These are phyloP conservation scores for Westerdykella ornata DNA, from an alignment of 2,329 filamentous ascomycete species.

Conservation along the genomic window DNA sequence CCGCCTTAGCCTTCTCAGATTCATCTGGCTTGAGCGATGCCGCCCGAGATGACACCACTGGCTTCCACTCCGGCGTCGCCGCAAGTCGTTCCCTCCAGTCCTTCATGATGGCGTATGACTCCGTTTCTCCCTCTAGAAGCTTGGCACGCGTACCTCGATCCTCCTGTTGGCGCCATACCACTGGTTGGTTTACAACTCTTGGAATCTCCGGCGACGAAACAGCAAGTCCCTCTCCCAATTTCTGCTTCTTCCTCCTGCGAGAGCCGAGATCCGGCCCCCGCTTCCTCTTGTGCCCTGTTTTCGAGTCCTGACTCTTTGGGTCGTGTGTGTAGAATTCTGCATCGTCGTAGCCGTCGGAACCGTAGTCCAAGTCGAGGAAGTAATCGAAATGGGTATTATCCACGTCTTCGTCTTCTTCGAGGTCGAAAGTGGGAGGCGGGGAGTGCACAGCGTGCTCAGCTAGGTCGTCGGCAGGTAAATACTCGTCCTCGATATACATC, in stretches of 20 bases:
- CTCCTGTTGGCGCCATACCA: slow-evolving; percentile 31
- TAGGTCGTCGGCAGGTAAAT: slow-evolving; percentile 42
- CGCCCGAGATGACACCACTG: slow-evolving; percentile 11
- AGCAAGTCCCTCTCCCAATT: slow-evolving; percentile 4
- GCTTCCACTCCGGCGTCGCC: slow-evolving; percentile 21
- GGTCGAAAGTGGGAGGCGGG: slow-evolving; percentile 32
- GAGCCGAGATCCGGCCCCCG: slow-evolving; percentile 8
- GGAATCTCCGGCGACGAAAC: slow-evolving; percentile 11
- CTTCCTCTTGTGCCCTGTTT: slow-evolving; percentile 29
- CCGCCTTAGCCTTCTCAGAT: slow-evolving; percentile 5
- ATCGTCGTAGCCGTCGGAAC: slow-evolving; percentile 43
- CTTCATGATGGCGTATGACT: slow-evolving; percentile 38
- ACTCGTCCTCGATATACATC: slow-evolving; percentile 44
- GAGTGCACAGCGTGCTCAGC: slow-evolving; percentile 44
- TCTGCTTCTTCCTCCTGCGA: slow-evolving; percentile 24
- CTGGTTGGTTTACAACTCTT: slow-evolving; percentile 9
- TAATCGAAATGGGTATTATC: slow-evolving; percentile 47
- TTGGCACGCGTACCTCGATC: slow-evolving; percentile 19
- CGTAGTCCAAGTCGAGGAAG: slow-evolving; percentile 46
- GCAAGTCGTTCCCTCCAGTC: slow-evolving; percentile 41
- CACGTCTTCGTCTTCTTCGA: slow-evolving; percentile 25
- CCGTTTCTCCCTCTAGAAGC: slow-evolving; percentile 22
- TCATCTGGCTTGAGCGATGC: slow-evolving; percentile 7
- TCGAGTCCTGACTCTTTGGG: slow-evolving; percentile 10
- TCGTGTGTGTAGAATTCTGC: slow-evolving; percentile 26